Conservation (phyloP, 345 rosid genomes). For the Euphorbia lathyris region DNA sequence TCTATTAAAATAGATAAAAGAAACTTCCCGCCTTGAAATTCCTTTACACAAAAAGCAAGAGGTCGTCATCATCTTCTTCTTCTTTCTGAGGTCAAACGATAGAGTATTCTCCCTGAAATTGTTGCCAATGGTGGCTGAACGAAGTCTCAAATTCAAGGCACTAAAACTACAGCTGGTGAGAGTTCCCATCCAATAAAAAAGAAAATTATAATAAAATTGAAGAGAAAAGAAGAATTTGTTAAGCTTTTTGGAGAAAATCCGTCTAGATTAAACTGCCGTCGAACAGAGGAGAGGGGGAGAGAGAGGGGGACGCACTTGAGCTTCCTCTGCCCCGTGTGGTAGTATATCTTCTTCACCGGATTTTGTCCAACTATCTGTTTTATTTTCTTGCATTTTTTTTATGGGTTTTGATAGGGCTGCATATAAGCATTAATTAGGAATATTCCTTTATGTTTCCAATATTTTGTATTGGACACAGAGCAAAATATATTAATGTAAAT, state of each 20-base stretch:
- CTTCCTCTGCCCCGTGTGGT: neutral
- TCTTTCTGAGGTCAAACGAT: conserved; percentile 15
- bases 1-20: conserved; percentile 23
- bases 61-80: conserved; percentile 1
- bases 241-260: neutral
- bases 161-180: conserved; percentile 53
- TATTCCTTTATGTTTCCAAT: too few relatives aligned
- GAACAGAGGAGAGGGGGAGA: neutral
- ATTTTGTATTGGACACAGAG: too few relatives aligned
- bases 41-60: conserved; percentile 30
- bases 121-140: conserved; percentile 19
- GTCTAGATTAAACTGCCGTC: neutral
- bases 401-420: too few relatives aligned
- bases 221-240: neutral
- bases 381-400: neutral
- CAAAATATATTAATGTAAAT: too few relatives aligned
- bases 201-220: neutral
- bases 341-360: neutral
- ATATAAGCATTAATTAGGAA: too few relatives aligned
- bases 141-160: conserved; percentile 35
- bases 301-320: neutral
- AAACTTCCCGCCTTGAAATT: conserved; percentile 12
- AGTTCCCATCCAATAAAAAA: conserved; percentile 50
- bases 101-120: conserved; percentile 20
- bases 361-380: conserved; percentile 1